These are phyloP conservation scores for Pichia sp. DNA, from an alignment of 1,139 yeast genomes.

Conservation along the genomic window DNA sequence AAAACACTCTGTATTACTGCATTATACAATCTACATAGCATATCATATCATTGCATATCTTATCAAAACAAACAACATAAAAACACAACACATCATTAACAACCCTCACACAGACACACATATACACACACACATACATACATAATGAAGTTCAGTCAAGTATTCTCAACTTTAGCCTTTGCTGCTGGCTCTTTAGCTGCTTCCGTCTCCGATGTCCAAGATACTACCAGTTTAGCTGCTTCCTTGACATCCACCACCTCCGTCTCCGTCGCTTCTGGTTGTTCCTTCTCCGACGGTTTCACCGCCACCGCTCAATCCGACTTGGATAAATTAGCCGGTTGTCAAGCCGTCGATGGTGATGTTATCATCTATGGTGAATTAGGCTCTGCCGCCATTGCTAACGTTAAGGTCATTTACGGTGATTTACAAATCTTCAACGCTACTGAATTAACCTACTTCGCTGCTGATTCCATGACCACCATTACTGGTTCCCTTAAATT, in stretches of 20 bases:
- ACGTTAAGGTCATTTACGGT: slow-evolving; percentile 73
- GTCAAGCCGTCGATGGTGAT: slow-evolving; percentile 82
- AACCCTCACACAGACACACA: not conserved
- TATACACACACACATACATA: not conserved
- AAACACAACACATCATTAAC: not conserved
- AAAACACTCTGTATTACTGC: no score
- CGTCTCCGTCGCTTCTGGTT: slow-evolving; percentile 49
- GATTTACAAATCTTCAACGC: slow-evolving; percentile 66
- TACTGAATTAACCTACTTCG: slow-evolving; percentile 56
- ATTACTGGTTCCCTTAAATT: slow-evolving; percentile 71
- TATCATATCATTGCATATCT: no score
- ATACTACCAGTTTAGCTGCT: slow-evolving; percentile 27
- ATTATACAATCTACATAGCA: no score
- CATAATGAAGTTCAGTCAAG: slow-evolving; percentile 17
- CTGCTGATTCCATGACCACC: slow-evolving; percentile 76
- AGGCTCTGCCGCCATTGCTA: slow-evolving; percentile 52
- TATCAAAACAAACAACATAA: no score
- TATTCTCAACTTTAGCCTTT: slow-evolving; percentile 15
- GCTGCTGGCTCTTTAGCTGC: slow-evolving; percentile 13
- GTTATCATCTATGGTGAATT: slow-evolving; percentile 64
- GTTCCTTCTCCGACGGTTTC: slow-evolving; percentile 47
- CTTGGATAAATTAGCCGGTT: slow-evolving; percentile 67
- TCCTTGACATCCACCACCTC: slow-evolving; percentile 37
- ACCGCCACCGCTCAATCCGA: slow-evolving; percentile 80
- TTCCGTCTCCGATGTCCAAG: slow-evolving; percentile 1